Conservation (phyloP, 257 asterid genomes). For the Henckelia pumila region DNA sequence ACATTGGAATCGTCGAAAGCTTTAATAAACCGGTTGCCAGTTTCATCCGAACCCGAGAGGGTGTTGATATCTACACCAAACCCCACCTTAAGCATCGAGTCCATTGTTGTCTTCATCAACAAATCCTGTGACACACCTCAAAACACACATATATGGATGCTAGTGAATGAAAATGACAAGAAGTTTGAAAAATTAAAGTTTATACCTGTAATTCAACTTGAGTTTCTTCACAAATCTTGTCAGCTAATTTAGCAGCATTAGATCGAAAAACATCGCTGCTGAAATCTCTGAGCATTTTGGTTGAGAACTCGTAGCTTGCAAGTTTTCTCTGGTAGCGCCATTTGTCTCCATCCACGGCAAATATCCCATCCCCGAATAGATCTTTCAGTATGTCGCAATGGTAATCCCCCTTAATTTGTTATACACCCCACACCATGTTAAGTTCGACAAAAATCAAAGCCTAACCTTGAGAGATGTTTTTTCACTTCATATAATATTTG, state of each 20-base stretch:
- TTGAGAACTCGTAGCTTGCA: constrained; percentile 47
- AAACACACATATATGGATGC: too few species aligned
- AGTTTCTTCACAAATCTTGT: constrained; percentile 27
- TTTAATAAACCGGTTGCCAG: constrained; percentile 37
- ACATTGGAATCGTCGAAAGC: constrained; percentile 62
- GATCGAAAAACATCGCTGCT: constrained; percentile 38
- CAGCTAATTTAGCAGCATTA: constrained; percentile 37
- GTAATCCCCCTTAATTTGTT: constrained; percentile 32
- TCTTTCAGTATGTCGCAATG: constrained; percentile 35
- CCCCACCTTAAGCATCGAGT: constrained; percentile 52
- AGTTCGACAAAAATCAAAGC: not conserved
- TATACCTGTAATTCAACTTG: constrained; percentile 23
- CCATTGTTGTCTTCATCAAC: constrained; percentile 51
- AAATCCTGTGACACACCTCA: constrained; percentile 30
- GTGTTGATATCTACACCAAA: constrained; percentile 55
- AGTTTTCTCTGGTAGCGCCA: constrained; percentile 44
- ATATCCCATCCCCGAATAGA: constrained; percentile 47
- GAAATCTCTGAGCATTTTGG: constrained; percentile 38
- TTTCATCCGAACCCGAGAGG: constrained; percentile 46
- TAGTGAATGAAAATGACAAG: too few species aligned
- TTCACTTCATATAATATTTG: too few species aligned
- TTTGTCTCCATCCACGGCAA: constrained; percentile 47
- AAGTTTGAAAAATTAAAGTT: constrained; percentile 10
- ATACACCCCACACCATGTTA: not conserved
- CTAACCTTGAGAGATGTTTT: too few species aligned